These are phyloP conservation scores for Leccinum colubrinum DNA, from an alignment of 1,284 basidiomycete genomes.

Conservation along the genomic window DNA sequence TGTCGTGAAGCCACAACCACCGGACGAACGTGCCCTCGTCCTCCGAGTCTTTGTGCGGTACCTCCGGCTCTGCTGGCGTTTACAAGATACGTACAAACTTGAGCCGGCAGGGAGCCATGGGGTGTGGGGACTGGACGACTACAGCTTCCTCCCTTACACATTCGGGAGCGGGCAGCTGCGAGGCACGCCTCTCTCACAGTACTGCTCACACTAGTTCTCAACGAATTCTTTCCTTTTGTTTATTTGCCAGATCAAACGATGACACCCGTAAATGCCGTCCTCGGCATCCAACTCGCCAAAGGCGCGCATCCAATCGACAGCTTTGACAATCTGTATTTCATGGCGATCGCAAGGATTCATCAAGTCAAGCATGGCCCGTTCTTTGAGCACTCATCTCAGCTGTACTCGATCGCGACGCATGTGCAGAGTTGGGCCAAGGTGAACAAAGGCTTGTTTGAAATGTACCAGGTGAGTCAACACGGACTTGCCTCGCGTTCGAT, in stretches of 20 bases:
- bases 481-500: background rate
- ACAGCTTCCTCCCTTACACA: constrained; percentile 87
- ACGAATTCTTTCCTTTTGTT: constrained; percentile 3
- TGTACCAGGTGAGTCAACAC: constrained; percentile 72
- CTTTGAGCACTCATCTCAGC: constrained; percentile 89
- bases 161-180: constrained; percentile 91
- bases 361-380: constrained; percentile 86
- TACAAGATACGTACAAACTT: constrained; percentile 89
- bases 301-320: constrained; percentile 30
- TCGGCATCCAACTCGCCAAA: constrained; percentile 49
- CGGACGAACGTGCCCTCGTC: constrained; percentile 62
- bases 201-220: constrained; percentile 11
- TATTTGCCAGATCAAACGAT: constrained; percentile 49
- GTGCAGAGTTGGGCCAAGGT: constrained; percentile 91
- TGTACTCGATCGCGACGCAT: constrained; percentile 82
- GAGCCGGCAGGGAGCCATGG: constrained; percentile 98
- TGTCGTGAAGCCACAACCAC: constrained; percentile 51
- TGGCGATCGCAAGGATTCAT: constrained; percentile 78
- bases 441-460: constrained; percentile 88
- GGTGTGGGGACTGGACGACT: constrained; percentile 98
- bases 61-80: constrained; percentile 76
- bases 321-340: constrained; percentile 70
- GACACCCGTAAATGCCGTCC: constrained; percentile 57
- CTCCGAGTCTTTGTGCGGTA: constrained; percentile 76
- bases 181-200: constrained; percentile 40